Evolutionary conservation across 2,329 filamentous ascomycete genomes (phyloP), one percentile per base, ranked within the genome.

Genomic region (Fusarium metavorans): DNA sequence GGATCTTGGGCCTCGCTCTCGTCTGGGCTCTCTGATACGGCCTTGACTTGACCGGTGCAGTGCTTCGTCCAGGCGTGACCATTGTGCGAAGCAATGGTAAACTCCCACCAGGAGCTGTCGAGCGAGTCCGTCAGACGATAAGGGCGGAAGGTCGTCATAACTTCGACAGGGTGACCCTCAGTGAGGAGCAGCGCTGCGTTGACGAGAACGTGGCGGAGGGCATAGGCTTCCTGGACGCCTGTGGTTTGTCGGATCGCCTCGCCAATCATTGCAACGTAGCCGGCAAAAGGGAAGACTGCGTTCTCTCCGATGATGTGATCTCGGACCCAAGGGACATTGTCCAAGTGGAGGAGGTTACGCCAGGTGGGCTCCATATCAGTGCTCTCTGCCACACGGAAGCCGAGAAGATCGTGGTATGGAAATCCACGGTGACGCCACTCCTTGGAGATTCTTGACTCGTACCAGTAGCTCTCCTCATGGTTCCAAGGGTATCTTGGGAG

Each of bases 301-400:
- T 86, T 80, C 64, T 81, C 84, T 48, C 83, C 81, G 79, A 87
- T 83, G 10, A 77, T 69, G 78, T 87, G 86, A 64, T 87, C 84
- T n/a, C 84, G 78, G 1, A 85, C 78, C 64, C 87, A 87, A 18
- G 87, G 80, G 3, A 37, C 66, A 23, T 77, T 37, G 2, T 72
- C 67, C 0, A 79, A 2, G 7, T 65, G 63, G 6, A 81, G 52
- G 2, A 76, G 1, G n/a, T 80, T 80, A 0, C 78, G 58, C 68
- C 71, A 81, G 2, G n/a, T 11, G 0, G 78, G 73, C 5, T 76
- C 70, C 1, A 66, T 13, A 1, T 64, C 64, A 2, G 64, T 70
- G 35, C 56, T 72, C 27, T 79, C 79, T 0, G 59, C 20, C 1
- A 64, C 41, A 6, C 66, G 39, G 1, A 37, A 32, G 5, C 79